phyloP scores from a whole-genome alignment of 2,329 filamentous ascomycete species.

The Tolypocladium nubicola region DNA sequence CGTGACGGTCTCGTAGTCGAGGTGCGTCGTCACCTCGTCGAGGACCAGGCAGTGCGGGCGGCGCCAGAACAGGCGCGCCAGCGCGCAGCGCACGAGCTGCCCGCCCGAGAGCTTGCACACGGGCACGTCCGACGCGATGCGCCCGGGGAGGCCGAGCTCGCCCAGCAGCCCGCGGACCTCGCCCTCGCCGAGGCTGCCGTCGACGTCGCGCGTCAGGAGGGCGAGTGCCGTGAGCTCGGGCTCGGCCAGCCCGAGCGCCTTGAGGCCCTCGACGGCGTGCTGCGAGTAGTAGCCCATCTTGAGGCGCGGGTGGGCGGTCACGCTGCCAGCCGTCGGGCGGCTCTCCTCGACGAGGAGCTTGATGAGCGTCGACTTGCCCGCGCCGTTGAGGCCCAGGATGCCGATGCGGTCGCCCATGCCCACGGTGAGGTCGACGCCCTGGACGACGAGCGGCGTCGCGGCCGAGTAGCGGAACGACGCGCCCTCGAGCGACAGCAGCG shows the following conservation, averaged over 20 bases:
- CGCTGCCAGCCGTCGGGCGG: conserved; percentile 47
- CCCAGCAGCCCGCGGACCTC: conserved; percentile 56
- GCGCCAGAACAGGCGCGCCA: conserved; percentile 59
- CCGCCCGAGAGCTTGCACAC: conserved; percentile 67
- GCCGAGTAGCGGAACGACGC: conserved; percentile 52
- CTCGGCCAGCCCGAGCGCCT: conserved; percentile 37
- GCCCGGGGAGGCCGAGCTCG: conserved; percentile 59
- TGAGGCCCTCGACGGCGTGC: conserved; percentile 62
- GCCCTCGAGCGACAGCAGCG: conserved; percentile 62
- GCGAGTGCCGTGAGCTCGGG: conserved; percentile 52
- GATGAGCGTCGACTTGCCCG: conserved; percentile 72
- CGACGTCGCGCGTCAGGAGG: conserved; percentile 46
- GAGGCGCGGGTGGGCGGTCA: conserved; percentile 57
- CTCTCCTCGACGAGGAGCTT: conserved; percentile 54
- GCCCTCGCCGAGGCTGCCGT: conserved; percentile 49
- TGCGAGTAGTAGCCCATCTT: conserved; percentile 72
- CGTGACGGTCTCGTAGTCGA: conserved; percentile 72
- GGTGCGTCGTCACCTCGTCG: conserved; percentile 76
- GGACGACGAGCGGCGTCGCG: conserved; percentile 34
- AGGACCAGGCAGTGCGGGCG: conserved; percentile 64
- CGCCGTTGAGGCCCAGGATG: conserved; percentile 68
- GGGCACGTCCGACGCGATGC: conserved; percentile 62
- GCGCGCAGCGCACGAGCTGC: conserved; percentile 56
- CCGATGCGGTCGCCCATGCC: conserved; percentile 66
- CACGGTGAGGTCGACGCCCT: conserved; percentile 57